Evolutionary conservation across 495 filamentous ascomycete genomes (phyloP).

Genomic region (Lophiostoma macrostomum): DNA sequence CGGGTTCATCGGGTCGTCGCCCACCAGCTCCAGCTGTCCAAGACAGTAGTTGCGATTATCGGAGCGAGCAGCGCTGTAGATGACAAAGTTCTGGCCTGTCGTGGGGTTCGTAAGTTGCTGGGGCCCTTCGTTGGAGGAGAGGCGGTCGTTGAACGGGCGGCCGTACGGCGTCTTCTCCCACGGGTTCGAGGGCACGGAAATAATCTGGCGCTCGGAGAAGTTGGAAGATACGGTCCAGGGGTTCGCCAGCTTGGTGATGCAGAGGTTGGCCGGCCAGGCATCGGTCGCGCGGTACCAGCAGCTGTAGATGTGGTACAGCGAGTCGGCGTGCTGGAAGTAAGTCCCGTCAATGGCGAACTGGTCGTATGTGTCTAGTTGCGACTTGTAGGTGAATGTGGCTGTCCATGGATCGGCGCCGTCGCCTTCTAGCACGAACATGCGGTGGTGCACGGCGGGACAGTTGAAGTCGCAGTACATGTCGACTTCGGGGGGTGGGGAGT

Average conservation of each 20-base stretch:
- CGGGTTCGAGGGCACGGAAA: conserved; percentile 45
- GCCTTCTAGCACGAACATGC: conserved; percentile 51
- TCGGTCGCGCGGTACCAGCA: conserved; percentile 50
- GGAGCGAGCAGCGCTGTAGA: conserved; percentile 48
- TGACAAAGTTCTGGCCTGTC: conserved; percentile 48
- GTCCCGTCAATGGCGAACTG: conserved; percentile 54
- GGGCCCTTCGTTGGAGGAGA: conserved; percentile 50
- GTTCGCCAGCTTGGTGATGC: conserved; percentile 48
- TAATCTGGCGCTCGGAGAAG: conserved; percentile 45
- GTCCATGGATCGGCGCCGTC: conserved; percentile 45
- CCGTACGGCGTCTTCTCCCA: conserved; percentile 53
- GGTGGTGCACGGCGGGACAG: conserved; percentile 48
- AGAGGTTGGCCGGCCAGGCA: conserved; percentile 51
- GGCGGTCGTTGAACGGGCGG: conserved; percentile 42
- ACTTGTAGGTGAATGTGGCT: conserved; percentile 43
- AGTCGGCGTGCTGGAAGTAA: conserved; percentile 44
- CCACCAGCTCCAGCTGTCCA: conserved; percentile 46
- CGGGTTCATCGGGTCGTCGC: conserved; percentile 51
- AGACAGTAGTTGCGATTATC: conserved; percentile 49
- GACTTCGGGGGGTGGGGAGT: conserved; percentile 43
- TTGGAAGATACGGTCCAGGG: conserved; percentile 48
- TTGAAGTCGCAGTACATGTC: conserved; percentile 37
- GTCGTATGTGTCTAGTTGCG: conserved; percentile 50
- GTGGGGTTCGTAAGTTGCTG: conserved; percentile 49
- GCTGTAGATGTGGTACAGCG: conserved; percentile 51